phyloP scores from a whole-genome alignment of 148 eudicot genomes.

The Rhododendron henanense region DNA sequence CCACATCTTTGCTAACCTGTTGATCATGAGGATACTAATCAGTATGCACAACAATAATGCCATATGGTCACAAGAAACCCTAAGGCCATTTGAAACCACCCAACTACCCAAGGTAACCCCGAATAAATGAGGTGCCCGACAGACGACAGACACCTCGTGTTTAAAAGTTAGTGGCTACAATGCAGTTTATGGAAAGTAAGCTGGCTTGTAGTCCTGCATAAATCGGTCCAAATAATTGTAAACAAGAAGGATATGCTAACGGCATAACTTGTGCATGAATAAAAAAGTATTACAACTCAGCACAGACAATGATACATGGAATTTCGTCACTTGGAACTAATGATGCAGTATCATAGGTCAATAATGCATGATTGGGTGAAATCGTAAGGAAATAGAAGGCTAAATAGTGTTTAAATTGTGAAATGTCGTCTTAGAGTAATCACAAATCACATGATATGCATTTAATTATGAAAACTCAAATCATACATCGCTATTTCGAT shows the following conservation, averaged over 20 bases:
- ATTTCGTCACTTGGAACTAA: not conserved
- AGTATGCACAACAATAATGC: not conserved
- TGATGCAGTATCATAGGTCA: not conserved
- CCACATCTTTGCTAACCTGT: slow-evolving; percentile 93
- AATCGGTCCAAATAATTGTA: not conserved
- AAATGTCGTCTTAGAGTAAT: not conserved
- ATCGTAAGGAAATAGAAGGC: not conserved
- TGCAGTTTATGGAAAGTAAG: not conserved
- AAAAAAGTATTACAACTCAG: not conserved
- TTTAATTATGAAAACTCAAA: not conserved
- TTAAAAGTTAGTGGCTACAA: not conserved
- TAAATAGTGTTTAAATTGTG: not conserved
- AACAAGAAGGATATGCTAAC: not conserved
- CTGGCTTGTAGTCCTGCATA: not conserved
- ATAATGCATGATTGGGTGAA: not conserved
- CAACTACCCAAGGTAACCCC: not conserved
- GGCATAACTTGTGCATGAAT: not conserved
- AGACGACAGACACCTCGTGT: not conserved
- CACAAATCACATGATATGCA: not conserved
- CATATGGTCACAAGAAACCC: not conserved
- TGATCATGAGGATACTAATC: not conserved
- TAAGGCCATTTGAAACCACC: not conserved
- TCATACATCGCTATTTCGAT: not conserved
- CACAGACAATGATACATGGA: not conserved
- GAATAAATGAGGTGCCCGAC: not conserved